Evolutionary conservation across 2,329 filamentous ascomycete genomes (phyloP).

Genomic region (Zelopaecilomyces penicillatus): DNA sequence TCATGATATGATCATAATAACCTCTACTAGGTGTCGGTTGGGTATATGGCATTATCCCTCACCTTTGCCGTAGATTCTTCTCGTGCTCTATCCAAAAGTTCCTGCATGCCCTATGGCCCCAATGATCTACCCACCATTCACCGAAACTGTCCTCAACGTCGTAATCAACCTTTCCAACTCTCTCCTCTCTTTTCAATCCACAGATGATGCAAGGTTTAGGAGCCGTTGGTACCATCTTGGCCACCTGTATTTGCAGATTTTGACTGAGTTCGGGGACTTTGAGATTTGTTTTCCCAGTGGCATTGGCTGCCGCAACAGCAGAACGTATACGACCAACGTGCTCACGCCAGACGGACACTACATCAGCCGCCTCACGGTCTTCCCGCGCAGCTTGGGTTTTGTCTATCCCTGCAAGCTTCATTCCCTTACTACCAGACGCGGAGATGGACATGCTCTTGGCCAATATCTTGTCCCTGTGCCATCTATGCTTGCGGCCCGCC

Average conservation of each 20-base stretch:
- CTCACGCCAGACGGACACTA: slow-evolving; percentile 65
- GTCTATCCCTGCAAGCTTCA: slow-evolving; percentile 86
- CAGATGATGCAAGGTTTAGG: slow-evolving; percentile 74
- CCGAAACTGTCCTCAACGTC: slow-evolving; percentile 84
- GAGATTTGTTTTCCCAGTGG: slow-evolving; percentile 43
- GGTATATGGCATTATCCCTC: slow-evolving; percentile 5
- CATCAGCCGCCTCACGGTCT: slow-evolving; percentile 74
- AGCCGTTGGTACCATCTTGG: slow-evolving; percentile 66
- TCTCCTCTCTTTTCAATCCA: slow-evolving; percentile 79
- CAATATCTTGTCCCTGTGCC: slow-evolving; percentile 82
- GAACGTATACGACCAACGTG: slow-evolving; percentile 68
- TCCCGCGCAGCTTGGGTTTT: slow-evolving; percentile 75
- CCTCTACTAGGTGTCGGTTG: no score
- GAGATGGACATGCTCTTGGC: slow-evolving; percentile 86
- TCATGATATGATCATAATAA: no score
- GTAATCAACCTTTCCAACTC: slow-evolving; percentile 65
- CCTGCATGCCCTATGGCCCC: slow-evolving; percentile 71
- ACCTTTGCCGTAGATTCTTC: slow-evolving; percentile 59
- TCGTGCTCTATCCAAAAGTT: slow-evolving; percentile 82
- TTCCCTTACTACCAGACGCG: slow-evolving; percentile 65
- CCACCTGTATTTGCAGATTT: slow-evolving; percentile 57
- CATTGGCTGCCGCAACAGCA: slow-evolving; percentile 59
- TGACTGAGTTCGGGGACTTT: slow-evolving; percentile 64
- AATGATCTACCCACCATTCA: slow-evolving; percentile 92
- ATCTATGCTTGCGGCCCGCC: slow-evolving; percentile 75